Evolutionary conservation across 352 stramenopile genomes (phyloP).

Genomic region (Pythium utonaiense): DNA sequence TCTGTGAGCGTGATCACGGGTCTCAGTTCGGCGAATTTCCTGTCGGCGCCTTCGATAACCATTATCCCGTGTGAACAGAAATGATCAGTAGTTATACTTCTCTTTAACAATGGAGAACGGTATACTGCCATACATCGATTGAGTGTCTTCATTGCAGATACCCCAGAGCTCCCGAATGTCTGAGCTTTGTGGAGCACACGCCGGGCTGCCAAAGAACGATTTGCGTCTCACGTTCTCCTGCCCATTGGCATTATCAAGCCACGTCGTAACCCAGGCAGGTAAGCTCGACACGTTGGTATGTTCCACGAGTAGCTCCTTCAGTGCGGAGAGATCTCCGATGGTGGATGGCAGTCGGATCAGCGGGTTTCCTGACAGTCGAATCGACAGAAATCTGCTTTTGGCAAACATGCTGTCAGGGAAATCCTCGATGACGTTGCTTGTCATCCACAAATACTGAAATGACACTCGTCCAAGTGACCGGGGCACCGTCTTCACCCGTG

Average conservation of each 20-base stretch:
- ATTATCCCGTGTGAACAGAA: not conserved
- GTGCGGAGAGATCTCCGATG: not conserved
- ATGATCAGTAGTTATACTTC: not conserved
- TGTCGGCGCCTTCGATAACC: not conserved
- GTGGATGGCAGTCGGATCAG: not conserved
- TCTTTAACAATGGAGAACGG: not conserved
- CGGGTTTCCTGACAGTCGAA: conserved; percentile 4
- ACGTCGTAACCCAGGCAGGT: not conserved
- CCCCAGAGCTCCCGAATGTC: not conserved
- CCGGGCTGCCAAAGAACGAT: not conserved
- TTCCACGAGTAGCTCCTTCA: conserved; percentile 9
- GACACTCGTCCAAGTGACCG: not conserved
- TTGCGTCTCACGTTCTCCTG: not conserved
- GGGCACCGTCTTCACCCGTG: not conserved
- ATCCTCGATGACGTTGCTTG: not conserved
- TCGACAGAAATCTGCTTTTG: not conserved
- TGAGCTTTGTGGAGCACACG: not conserved
- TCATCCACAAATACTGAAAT: not conserved
- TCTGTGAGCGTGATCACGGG: not conserved
- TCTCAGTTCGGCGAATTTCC: not conserved
- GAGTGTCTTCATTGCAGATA: not conserved
- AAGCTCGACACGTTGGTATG: conserved; percentile 5
- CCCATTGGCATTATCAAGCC: not conserved
- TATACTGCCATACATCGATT: not conserved
- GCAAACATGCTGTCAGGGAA: conserved; percentile 4